Base-by-base conservation (phyloP, 2,329 filamentous ascomycete species). In the Alternaria sp. region DNA sequence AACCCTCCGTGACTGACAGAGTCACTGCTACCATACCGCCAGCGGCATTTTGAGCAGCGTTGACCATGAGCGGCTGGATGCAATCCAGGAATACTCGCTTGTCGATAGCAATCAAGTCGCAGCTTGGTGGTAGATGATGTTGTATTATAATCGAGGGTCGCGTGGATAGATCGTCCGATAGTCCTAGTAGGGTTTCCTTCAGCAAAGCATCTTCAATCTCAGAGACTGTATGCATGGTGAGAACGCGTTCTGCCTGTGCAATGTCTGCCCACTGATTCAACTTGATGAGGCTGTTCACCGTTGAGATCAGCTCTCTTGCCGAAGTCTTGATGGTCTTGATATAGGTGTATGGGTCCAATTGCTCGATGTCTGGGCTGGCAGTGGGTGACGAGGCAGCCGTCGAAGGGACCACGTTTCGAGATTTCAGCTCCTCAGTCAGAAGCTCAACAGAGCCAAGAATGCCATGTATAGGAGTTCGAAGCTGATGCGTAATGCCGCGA, bases 381-480 rank as follows among this genome's bases (percentile, higher is more conserved):
- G 55, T 46, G 4, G 69, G 66, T 9, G 66, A 68, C 9, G 63
- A 62, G n/a, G 64, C 47, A 2, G 60, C 47, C 5, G 63, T 58
- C 11, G 15, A 49, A 15, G 58, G 62, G 7, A 72, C 41, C 2
- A 74, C 47, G 3, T 75, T 72, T 3, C 68, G 59, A 4, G 68
- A 66, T 26, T 72, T 76, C 0, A 84, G 60, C 41, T 84, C 83
- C 58, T 84, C 83, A 0, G 77, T 78, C 1, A 84, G 70, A 0
- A 85, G 67, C 15, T 85, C 80, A 5, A 76, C 75, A 2, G 79
- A 80, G 7, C 78, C 79, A 6, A 85, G 74, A 3, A 85, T 83
- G 0, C 83, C 83, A 33, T 85, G 83, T 5, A 85, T 83, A 0
- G 83, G 83, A 0, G 83, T 85, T 41, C 83, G 78, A 0, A 85